These are phyloP conservation scores for Chaetomium fimeti DNA, from an alignment of 495 filamentous ascomycete species.

Conservation along the genomic window DNA sequence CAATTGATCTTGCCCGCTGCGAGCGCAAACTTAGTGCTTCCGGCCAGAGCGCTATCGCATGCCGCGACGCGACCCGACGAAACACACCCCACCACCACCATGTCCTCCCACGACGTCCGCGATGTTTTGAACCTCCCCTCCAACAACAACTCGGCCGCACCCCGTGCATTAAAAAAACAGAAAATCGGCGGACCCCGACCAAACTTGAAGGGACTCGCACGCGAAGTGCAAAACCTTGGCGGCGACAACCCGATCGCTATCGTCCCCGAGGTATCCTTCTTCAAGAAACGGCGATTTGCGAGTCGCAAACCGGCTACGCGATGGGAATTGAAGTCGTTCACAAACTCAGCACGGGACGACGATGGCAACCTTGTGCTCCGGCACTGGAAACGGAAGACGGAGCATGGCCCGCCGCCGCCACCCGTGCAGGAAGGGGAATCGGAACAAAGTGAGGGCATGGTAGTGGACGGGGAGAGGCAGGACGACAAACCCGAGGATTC, in stretches of 20 bases:
- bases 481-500: conserved; percentile 49
- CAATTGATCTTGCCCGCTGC: conserved; percentile 1
- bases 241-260: conserved; percentile 51
- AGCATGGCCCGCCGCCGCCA: conserved; percentile 28
- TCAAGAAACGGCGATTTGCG: conserved; percentile 50
- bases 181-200: conserved; percentile 69
- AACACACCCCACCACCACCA: conserved; percentile 38
- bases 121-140: conserved; percentile 84
- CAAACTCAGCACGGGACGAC: conserved; percentile 52
- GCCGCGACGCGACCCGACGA: conserved; percentile 25
- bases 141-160: conserved; percentile 55
- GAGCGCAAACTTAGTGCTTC: background rate
- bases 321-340: conserved; percentile 56
- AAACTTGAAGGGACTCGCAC: conserved; percentile 56
- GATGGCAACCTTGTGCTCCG: conserved; percentile 55
- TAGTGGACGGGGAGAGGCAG: conserved; percentile 23
- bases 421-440: conserved; percentile 23
- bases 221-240: conserved; percentile 60
- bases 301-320: conserved; percentile 62
- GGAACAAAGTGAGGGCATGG: conserved; percentile 16
- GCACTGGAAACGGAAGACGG: conserved; percentile 62
- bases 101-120: conserved; percentile 80
- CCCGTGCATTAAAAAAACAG: conserved; percentile 71
- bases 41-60: background rate
- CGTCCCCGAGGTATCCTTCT: conserved; percentile 46